phyloP scores from a whole-genome alignment of 1,284 basidiomycete genomes.

The Sporisorium graminicola region DNA sequence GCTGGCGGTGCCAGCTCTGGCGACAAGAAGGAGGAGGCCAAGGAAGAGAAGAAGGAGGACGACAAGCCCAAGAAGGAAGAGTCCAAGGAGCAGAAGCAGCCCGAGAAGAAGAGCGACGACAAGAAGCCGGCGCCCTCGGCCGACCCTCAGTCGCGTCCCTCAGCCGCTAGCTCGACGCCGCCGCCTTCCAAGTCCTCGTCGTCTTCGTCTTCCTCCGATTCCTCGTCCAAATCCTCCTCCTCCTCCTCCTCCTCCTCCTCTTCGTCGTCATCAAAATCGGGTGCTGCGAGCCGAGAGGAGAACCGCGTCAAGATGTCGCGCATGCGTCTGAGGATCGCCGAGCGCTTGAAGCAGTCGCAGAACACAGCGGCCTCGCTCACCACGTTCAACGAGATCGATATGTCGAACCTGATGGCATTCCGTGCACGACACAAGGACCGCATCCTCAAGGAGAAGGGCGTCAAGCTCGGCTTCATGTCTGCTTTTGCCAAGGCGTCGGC shows the following conservation, averaged over 20 bases:
- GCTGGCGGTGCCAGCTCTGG: conserved; percentile 73
- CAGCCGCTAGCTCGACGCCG: conserved; percentile 25
- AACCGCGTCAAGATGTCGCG: conserved; percentile 77
- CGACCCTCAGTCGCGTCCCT: conserved; percentile 28
- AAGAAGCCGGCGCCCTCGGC: conserved; percentile 64
- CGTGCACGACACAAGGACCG: conserved; percentile 95
- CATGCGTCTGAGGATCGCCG: conserved; percentile 96
- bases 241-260: conserved; percentile 19
- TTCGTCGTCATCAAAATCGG: conserved; percentile 45
- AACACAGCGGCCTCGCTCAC: conserved; percentile 96
- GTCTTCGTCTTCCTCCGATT: conserved; percentile 22
- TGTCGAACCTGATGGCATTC: conserved; percentile 94
- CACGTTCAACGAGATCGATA: conserved; percentile 99
- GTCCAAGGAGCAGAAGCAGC: conserved; percentile 62
- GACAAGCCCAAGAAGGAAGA: conserved; percentile 38
- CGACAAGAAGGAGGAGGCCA: conserved; percentile 70
- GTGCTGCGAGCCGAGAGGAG: conserved; percentile 77
- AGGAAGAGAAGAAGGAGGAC: conserved; percentile 69
- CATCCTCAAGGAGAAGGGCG: conserved; percentile 89
- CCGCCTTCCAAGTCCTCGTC: conserved; percentile 36
- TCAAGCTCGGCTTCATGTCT: conserved; percentile 99
- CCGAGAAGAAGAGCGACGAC: conserved; percentile 70
- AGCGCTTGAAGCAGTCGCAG: conserved; percentile 97
- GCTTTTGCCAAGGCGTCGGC: conserved; percentile 91
- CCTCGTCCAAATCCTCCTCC: conserved; percentile 23